Evolutionary conservation across 192 early-diverging fungal species (phyloP), one percentile per base, ranked within the genome.

Genomic region (Backusella morwellensis): DNA sequence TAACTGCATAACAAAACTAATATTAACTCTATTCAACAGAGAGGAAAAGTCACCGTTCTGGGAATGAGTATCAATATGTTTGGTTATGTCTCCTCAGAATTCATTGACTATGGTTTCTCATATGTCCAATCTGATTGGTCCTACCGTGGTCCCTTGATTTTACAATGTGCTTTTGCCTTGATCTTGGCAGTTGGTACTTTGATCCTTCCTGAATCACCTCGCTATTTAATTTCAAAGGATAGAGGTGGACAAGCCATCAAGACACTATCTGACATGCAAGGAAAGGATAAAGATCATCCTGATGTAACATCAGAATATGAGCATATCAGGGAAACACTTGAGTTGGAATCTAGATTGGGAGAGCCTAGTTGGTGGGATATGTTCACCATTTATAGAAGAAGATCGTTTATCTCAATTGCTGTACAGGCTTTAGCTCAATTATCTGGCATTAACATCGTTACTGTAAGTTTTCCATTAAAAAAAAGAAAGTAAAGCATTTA

Each of bases 171-270:
- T n/a, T 94, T 94, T 7, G 95, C 91, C 35, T 17, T 89, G 17
- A 84, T 95, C 17, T 85, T 98, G 32, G 81, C 92, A 35, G 6
- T 86, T 26, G 82, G 92, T 66, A 92, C 91, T 78, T 47, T 86
- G 15, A 85, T 94, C 74, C 91, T 98, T 84, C 96, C 96, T 50
- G 91, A 88, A 77, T 95, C 95, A 4, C 93, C 95, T 6, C 93
- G 95, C 80, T 96, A 91, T 90, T 87, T 96, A 50, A 78, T 94
- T 34, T 84, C 88, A 72, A 74, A 91, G 32, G 89, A 85, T 47
- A 86, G 85, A 15, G 36, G 75, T 17, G 92, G 93, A 19, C 87
- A 91, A 68, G 93, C 92, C 6, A 86, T 86, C n/a, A 23, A 70
- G 17, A 89, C 92, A 4, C 78, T 96, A 83, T 70, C 23, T 29